These are phyloP conservation scores for Penicillium chermesinum DNA, from an alignment of 495 filamentous ascomycete species.

Conservation along the genomic window DNA sequence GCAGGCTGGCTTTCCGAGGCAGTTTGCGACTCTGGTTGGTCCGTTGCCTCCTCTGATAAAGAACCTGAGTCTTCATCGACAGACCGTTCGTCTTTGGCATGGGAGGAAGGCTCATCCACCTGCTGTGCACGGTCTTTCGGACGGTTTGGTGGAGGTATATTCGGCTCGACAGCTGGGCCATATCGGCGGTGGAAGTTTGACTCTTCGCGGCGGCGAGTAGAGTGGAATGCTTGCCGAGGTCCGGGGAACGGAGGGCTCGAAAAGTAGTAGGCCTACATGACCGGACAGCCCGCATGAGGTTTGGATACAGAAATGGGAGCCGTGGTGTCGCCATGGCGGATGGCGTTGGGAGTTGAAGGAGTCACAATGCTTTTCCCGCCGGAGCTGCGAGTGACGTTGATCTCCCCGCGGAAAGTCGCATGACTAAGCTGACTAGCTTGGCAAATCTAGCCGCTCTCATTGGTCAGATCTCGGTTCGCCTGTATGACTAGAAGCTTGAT, in stretches of 20 bases:
- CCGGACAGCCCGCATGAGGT: constrained; percentile 49
- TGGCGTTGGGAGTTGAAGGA: constrained; percentile 10
- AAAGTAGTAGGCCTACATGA: constrained; percentile 34
- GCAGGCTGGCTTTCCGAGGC: neutral
- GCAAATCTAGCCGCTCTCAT: too few relatives aligned
- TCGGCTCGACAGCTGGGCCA: constrained; percentile 45
- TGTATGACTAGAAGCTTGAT: too few relatives aligned
- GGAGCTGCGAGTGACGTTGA: constrained; percentile 18
- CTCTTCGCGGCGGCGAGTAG: constrained; percentile 35
- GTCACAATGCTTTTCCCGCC: constrained; percentile 16
- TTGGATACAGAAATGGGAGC: constrained; percentile 71
- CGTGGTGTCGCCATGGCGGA: constrained; percentile 59
- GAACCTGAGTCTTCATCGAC: constrained; percentile 8
- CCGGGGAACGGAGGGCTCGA: constrained; percentile 25
- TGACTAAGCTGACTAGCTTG: too few relatives aligned
- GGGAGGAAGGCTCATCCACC: constrained; percentile 4
- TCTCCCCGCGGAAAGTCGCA: constrained; percentile 32
- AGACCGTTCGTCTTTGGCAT: constrained; percentile 9
- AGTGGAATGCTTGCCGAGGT: constrained; percentile 30
- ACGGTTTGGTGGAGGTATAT: constrained; percentile 34
- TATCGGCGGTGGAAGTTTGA: constrained; percentile 47
- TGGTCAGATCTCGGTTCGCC: too few relatives aligned
- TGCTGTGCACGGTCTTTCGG: constrained; percentile 21
- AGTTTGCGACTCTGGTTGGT: constrained; percentile 3
- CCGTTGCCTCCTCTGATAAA: constrained; percentile 8